These are phyloP conservation scores for Leccinum truebloodii DNA, from an alignment of 768 basidiomycete genomes.

Conservation along the genomic window DNA sequence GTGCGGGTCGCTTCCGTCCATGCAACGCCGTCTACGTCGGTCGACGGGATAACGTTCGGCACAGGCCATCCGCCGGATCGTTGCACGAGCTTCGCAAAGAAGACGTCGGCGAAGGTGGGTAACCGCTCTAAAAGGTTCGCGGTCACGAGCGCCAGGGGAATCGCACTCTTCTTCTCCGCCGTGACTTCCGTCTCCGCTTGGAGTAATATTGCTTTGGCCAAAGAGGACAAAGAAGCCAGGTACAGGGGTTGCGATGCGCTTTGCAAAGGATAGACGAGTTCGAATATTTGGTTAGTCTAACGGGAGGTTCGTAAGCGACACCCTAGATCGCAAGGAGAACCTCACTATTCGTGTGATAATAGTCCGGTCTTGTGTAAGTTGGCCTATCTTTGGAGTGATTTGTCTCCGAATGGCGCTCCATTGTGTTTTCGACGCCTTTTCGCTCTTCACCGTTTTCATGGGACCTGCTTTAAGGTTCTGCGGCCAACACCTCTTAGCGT, in stretches of 20 bases:
- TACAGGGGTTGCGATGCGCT: constrained; percentile 49
- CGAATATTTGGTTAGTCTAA: constrained; percentile 44
- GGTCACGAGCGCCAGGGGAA: constrained; percentile 73
- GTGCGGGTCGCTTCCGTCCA: constrained; percentile 44
- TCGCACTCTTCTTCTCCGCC: constrained; percentile 82
- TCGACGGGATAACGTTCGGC: constrained; percentile 57
- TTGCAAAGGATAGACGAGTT: constrained; percentile 38
- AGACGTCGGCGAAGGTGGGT: constrained; percentile 64
- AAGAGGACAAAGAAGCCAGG: constrained; percentile 78
- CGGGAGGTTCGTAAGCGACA: constrained; percentile 13
- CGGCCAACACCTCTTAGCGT: constrained; percentile 18
- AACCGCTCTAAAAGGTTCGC: constrained; percentile 65
- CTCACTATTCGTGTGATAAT: constrained; percentile 68
- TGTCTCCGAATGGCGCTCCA: constrained; percentile 73
- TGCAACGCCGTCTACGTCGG: constrained; percentile 49
- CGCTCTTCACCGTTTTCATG: constrained; percentile 63
- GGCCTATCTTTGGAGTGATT: constrained; percentile 86
- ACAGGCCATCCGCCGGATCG: constrained; percentile 88
- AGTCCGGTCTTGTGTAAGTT: constrained; percentile 69
- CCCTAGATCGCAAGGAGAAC: constrained; percentile 15
- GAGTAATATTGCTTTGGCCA: constrained; percentile 82
- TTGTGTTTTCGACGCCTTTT: constrained; percentile 52
- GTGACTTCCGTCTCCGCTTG: constrained; percentile 95
- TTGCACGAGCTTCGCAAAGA: constrained; percentile 85
- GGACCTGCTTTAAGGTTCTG: constrained; percentile 66